Percentiles rank a stretch among this genome's conserved stretches.
These are phyloP conservation scores for Stagonosporopsis tanaceti DNA, from an alignment of 2,329 filamentous ascomycete genomes.

Conservation along the genomic window DNA sequence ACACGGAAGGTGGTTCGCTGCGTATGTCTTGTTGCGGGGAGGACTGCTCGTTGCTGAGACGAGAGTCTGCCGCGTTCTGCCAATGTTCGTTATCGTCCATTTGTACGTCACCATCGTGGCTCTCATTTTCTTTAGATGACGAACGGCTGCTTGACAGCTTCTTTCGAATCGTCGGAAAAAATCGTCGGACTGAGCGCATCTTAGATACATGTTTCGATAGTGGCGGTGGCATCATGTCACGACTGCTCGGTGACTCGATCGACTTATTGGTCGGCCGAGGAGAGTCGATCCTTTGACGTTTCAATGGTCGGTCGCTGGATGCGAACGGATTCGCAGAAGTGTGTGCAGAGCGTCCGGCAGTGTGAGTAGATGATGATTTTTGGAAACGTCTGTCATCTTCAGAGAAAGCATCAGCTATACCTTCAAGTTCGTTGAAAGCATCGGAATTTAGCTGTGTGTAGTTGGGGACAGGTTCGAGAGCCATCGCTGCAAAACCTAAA, in stretches of 20 bases:
- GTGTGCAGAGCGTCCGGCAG: conserved; percentile 33
- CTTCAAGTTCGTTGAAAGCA: conserved; percentile 22
- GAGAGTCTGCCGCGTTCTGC: conserved; percentile 2
- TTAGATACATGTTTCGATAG: conserved; percentile 30
- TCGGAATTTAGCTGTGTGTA: conserved; percentile 18
- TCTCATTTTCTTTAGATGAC: conserved; percentile 3
- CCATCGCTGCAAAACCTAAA: conserved; percentile 39
- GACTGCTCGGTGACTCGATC: conserved; percentile 28
- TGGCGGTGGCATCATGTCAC: conserved; percentile 52
- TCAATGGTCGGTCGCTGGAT: conserved; percentile 33
- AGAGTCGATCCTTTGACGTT: conserved; percentile 46
- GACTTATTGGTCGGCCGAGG: conserved; percentile 30
- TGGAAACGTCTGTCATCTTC: conserved; percentile 4
- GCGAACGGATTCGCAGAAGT: conserved; percentile 21
- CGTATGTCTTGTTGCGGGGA: conserved; percentile 6
- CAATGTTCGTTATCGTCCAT: conserved; percentile 24
- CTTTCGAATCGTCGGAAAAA: conserved; percentile 36
- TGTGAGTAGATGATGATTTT: conserved; percentile 36
- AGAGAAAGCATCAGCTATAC: conserved; percentile 6
- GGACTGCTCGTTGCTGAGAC: background rate
- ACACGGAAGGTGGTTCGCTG: conserved; percentile 31
- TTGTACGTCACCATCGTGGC: background rate
- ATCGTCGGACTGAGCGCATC: conserved; percentile 38
- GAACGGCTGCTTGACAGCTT: conserved; percentile 27
- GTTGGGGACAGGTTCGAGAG: conserved; percentile 38